Base-by-base conservation (phyloP, 495 filamentous ascomycete genomes). In the Pyronema omphalodes region DNA sequence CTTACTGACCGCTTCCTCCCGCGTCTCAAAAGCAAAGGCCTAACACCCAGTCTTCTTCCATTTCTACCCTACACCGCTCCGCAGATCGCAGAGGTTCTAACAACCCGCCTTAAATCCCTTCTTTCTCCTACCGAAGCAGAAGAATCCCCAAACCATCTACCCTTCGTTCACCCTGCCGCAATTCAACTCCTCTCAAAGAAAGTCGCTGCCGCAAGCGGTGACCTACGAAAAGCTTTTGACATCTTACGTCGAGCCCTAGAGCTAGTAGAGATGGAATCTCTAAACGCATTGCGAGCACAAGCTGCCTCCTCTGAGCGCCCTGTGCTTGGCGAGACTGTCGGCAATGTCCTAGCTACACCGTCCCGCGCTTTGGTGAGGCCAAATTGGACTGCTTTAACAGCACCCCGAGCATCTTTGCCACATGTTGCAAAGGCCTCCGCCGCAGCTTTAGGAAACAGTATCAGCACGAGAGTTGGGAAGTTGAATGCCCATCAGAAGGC, bases 401-500 rank as follows among this genome's bases (percentile, higher is more conserved):
- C 91, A 7, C 91, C 91, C 8, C 80, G 88, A 40, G 93, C 86
- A 44, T 83, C 76, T 35, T 93, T 96, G 57, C 79, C 79, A 1
- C 93, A 99, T 60, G 76, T 99, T 46, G 89, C 88, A 56, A 84
- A 84, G 49, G 79, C 96, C 57, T 87, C 93, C 0, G 81, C 89
- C 0, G 74, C 85, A 0, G 80, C 84, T 14, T 91, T 96, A 58
- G 81, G 84, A 59, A 85, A 93, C 59, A 87, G 86, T 36, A 79
- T 86, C 9, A 74, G 71, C 9, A 84, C 93, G 57, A 76, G 91
- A 52, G 75, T 99, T 6, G 82, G 84, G 67, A 78, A 77, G 1
- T 74, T 99, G 43, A 96, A 95, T 61, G 74, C 96, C 0, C 91
- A 99, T 60, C 93, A 96, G 71, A 99, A 94, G 67, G 91, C 88